Evolutionary conservation across 2,329 filamentous ascomycete genomes (phyloP).

Genomic region (Penicillium sp.): DNA sequence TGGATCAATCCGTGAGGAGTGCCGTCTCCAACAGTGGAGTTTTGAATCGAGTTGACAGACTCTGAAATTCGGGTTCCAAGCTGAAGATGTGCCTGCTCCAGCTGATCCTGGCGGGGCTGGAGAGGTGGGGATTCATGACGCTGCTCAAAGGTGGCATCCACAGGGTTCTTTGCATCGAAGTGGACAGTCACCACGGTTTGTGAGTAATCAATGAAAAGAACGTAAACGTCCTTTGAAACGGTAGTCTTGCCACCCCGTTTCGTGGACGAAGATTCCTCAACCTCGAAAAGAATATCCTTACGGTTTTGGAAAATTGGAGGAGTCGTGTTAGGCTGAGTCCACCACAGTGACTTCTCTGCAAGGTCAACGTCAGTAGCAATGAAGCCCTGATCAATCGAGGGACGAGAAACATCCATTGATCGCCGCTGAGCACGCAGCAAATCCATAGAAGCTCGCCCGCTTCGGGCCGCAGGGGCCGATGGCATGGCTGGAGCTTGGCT

Average conservation of each 20-base stretch:
- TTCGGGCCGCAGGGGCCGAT: slow-evolving; percentile 47
- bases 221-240: slow-evolving; percentile 76
- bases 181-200: slow-evolving; percentile 83
- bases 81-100: slow-evolving; percentile 79
- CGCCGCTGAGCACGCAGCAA: slow-evolving; percentile 58
- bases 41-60: slow-evolving; percentile 70
- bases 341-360: slow-evolving; percentile 75
- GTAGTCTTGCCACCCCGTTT: slow-evolving; percentile 70
- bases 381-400: slow-evolving; percentile 75
- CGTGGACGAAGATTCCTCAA: slow-evolving; percentile 72
- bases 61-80: slow-evolving; percentile 79
- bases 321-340: slow-evolving; percentile 75
- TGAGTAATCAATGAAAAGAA: slow-evolving; percentile 96
- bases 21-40: slow-evolving; percentile 80
- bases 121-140: slow-evolving; percentile 82
- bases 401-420: slow-evolving; percentile 75
- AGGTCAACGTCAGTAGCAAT: slow-evolving; percentile 89
- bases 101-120: slow-evolving; percentile 83
- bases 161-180: slow-evolving; percentile 73
- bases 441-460: slow-evolving; percentile 65
- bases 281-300: slow-evolving; percentile 79
- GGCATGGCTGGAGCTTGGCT: slow-evolving; percentile 39
- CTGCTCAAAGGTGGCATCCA: slow-evolving; percentile 76
- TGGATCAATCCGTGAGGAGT: slow-evolving; percentile 74
- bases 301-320: slow-evolving; percentile 81